Conservation (phyloP, 2,329 filamentous ascomycete genomes). For the Aschersonia sp. region DNA sequence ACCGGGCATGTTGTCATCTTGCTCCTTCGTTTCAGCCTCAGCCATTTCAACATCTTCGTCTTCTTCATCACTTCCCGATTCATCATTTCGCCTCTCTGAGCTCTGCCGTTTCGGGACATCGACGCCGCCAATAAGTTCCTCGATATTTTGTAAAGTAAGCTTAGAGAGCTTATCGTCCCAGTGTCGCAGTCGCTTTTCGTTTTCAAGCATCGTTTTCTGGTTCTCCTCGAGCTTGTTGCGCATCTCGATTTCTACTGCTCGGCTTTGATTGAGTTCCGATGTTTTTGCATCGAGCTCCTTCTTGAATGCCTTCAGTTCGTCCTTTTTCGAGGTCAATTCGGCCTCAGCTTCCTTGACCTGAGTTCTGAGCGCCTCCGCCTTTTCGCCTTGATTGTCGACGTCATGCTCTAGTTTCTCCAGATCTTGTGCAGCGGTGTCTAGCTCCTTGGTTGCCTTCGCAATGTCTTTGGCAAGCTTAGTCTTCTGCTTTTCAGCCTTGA, state of each 20-base stretch:
- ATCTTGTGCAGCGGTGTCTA: conserved; percentile 57
- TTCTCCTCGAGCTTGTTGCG: conserved; percentile 95
- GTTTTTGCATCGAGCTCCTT: conserved; percentile 76
- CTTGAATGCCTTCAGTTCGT: conserved; percentile 68
- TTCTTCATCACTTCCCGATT: conserved; percentile 5
- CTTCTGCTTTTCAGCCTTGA: conserved; percentile 88
- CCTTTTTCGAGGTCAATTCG: conserved; percentile 62
- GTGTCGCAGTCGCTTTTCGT: conserved; percentile 68
- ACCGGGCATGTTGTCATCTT: conserved; percentile 9
- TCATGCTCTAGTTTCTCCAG: conserved; percentile 67
- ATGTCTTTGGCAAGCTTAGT: conserved; percentile 75
- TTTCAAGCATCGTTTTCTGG: conserved; percentile 76
- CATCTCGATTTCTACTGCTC: conserved; percentile 92
- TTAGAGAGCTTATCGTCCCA: conserved; percentile 87
- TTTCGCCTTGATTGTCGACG: conserved; percentile 60
- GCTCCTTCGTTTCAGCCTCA: conserved; percentile 15
- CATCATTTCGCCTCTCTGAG: conserved; percentile 9
- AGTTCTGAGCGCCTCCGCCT: conserved; percentile 57
- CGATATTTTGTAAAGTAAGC: conserved; percentile 67
- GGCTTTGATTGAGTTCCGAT: conserved; percentile 72
- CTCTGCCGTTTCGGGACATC: conserved; percentile 13
- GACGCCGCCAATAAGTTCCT: conserved; percentile 40
- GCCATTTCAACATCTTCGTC: conserved; percentile 20
- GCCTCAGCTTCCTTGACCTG: conserved; percentile 74
- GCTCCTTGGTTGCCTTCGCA: conserved; percentile 64